A percentile compares a stretch with the other conserved stretches of the same genome.
Evolutionary conservation across 2,329 filamentous ascomycete genomes (phyloP).

Genomic region (Aspergillus candidus): DNA sequence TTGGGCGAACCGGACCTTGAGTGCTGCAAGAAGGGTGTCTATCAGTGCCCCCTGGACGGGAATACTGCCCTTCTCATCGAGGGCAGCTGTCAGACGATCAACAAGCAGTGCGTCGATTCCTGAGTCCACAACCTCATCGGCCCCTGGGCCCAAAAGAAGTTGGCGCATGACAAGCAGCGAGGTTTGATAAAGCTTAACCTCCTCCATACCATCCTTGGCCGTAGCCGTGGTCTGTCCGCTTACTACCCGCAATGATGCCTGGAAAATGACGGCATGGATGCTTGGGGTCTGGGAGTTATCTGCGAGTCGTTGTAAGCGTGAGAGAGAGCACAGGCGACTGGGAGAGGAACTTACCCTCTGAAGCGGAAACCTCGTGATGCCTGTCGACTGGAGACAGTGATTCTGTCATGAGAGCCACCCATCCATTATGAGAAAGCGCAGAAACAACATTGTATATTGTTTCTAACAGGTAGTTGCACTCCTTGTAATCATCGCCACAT

Average conservation of each 20-base stretch:
- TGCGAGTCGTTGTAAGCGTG: conserved; percentile 6
- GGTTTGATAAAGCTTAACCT: conserved; percentile 63
- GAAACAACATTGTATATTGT: conserved; percentile 67
- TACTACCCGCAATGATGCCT: conserved; percentile 26
- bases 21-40: conserved; percentile 66
- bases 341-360: conserved; percentile 42
- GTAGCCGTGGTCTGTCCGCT: conserved; percentile 15
- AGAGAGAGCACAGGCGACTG: not conserved
- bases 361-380: conserved; percentile 37
- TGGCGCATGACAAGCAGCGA: conserved; percentile 60
- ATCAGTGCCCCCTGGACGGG: conserved; percentile 72
- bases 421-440: conserved; percentile 62
- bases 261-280: conserved; percentile 30
- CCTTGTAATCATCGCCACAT: conserved; percentile 59
- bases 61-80: conserved; percentile 54
- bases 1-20: conserved; percentile 54
- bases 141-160: conserved; percentile 35
- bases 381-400: conserved; percentile 46
- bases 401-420: conserved; percentile 63
- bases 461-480: conserved; percentile 71
- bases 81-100: conserved; percentile 57
- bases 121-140: conserved; percentile 33
- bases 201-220: conserved; percentile 42
- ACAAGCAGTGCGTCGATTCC: conserved; percentile 67
- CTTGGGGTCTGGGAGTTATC: conserved; percentile 24